Base-by-base conservation (phyloP, 352 stramenopile species). In the Globisporangium mamillatum region DNA sequence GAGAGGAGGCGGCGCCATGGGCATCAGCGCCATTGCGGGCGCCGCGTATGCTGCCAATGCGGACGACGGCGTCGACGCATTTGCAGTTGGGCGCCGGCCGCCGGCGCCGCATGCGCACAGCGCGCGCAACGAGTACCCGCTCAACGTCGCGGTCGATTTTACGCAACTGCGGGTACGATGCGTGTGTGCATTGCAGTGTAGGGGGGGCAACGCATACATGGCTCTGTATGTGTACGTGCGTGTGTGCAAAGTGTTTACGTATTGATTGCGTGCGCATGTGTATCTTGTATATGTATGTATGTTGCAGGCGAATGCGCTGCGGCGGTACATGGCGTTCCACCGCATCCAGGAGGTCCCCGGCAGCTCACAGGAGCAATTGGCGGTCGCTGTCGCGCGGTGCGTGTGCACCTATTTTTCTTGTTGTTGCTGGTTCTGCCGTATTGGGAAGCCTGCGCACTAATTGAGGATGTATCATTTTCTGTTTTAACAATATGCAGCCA, bases 321-420 rank as follows among this genome's bases (percentile, higher is more conserved):
- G 79, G 55, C 76, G 79, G 53, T 93, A 93, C 68, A 77, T 93
- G 81, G 77, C 76, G 41, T 89, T 79, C 63, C 77, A 93, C 58
- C 70, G 74, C 10, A 76, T 93, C 55, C 71, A 79, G 25, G 81
- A 88, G 61, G 63, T 68, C 9, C 78, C 80, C 8, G 81, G 79
- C 2, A 82, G 72, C 36, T 89, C 81, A 18, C 64, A 68, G 25
- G 81, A 87, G 36, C 76, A 93, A 61, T 60, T 93, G 32, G 82
- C 82, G 48, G 74, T 88, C 53, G 73, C 75, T 32, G 84, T 92
- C 46, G 84, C 84, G n/a, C 80, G 79, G 84, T 91, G 25, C 34
- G 71, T 62, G 58, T 55, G 14, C 24, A 41, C 6, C 14, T 50
- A 12, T 24, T 22, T 24, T 7, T 60, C 20, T 27, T 4, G 20